Evolutionary conservation across 1,284 basidiomycete genomes (phyloP).

Genomic region (Apiotrichum laibachii): DNA sequence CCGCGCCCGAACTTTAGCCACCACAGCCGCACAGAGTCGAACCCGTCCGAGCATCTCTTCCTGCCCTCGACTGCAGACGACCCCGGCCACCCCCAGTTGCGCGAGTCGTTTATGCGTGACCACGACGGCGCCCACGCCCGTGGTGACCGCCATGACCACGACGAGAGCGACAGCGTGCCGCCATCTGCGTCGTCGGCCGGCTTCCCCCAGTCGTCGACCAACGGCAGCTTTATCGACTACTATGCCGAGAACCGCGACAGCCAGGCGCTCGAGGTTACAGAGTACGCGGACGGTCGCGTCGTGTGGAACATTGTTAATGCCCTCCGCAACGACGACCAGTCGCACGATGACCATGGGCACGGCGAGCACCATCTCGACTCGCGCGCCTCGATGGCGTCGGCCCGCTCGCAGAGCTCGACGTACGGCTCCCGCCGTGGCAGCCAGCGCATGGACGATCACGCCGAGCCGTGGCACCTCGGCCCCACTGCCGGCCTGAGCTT

Average conservation of each 20-base stretch:
- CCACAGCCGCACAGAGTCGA: conserved; percentile 15
- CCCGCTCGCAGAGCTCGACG: neutral
- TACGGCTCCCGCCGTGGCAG: conserved; percentile 6
- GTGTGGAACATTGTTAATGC: conserved; percentile 48
- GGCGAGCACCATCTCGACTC: neutral
- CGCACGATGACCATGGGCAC: conserved; percentile 7
- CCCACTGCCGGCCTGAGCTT: conserved; percentile 14
- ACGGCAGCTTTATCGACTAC: conserved; percentile 18
- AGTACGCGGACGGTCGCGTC: conserved; percentile 46
- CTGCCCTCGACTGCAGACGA: conserved; percentile 14
- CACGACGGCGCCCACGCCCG: neutral
- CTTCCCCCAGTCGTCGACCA: conserved; percentile 8
- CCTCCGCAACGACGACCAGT: conserved; percentile 17
- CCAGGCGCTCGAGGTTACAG: conserved; percentile 45
- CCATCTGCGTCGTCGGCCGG: neutral
- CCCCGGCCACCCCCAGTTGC: neutral
- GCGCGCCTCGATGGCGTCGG: conserved; percentile 8
- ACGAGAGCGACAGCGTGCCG: too few relatives aligned
- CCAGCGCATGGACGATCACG: conserved; percentile 6
- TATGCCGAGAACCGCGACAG: conserved; percentile 15
- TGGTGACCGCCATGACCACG: neutral
- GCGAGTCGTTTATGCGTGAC: neutral
- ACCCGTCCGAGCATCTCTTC: neutral
- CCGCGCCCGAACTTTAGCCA: conserved; percentile 8
- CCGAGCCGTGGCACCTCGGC: conserved; percentile 17